Percentiles rank a stretch among this genome's conserved stretches.
These are phyloP conservation scores for Hemisphaericaspora nanyangensis DNA, from an alignment of 805 yeast species.

Conservation along the genomic window DNA sequence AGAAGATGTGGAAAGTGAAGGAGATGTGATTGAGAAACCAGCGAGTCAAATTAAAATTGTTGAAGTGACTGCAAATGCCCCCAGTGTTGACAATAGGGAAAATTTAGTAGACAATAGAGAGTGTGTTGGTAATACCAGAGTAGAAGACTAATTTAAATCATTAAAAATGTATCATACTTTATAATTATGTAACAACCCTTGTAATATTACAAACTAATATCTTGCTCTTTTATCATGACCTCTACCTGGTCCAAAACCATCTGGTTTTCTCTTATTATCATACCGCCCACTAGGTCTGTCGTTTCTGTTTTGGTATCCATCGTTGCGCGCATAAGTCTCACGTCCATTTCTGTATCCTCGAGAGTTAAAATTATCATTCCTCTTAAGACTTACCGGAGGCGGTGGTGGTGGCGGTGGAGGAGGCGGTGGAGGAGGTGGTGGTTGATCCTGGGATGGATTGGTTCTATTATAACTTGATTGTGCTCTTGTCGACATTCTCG, in stretches of 20 bases:
- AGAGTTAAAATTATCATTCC: conserved; percentile 4
- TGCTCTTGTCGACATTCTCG: not conserved
- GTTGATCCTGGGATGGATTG: conserved; percentile 2
- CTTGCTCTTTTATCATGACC: conserved; percentile 29
- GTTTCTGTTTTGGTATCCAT: conserved; percentile 6
- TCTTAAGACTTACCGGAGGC: conserved; percentile 9
- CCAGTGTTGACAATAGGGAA: not conserved
- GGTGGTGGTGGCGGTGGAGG: conserved; percentile 8
- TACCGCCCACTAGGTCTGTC: conserved; percentile 10
- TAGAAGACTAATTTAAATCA: too few relatives aligned
- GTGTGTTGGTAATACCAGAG: too few relatives aligned
- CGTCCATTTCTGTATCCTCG: conserved; percentile 1
- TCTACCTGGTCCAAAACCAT: conserved; percentile 15
- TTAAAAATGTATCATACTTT: too few relatives aligned
- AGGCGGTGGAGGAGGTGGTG: conserved; percentile 3
- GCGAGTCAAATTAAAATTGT: too few relatives aligned
- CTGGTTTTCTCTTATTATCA: conserved; percentile 23
- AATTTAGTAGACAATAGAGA: not conserved
- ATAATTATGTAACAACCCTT: too few relatives aligned
- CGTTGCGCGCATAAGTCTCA: not conserved
- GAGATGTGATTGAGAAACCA: conserved; percentile 3
- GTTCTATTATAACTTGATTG: conserved; percentile 4
- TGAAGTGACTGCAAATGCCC: too few relatives aligned
- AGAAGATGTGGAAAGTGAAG: conserved; percentile 12
- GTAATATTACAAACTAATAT: too few relatives aligned